Percentiles rank a stretch among this genome's conserved stretches.
These are phyloP conservation scores for Stropharia rugosoannulata DNA, from an alignment of 768 basidiomycete species.

Conservation along the genomic window DNA sequence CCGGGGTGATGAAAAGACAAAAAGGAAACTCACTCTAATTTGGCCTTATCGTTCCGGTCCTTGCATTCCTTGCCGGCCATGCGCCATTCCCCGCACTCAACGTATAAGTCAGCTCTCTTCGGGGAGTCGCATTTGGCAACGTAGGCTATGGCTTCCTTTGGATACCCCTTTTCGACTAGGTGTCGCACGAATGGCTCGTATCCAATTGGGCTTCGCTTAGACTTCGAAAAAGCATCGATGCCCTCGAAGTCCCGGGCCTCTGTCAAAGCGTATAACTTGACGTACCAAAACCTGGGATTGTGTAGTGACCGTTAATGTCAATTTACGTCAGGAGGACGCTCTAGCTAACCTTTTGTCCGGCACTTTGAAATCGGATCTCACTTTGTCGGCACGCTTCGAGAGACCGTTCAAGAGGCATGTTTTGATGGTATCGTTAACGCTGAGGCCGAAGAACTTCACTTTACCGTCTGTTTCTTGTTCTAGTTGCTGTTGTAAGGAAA, in stretches of 20 bases:
- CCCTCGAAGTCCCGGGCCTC: constrained; percentile 82
- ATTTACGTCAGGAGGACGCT: not conserved
- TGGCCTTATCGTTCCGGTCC: constrained; percentile 81
- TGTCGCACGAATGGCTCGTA: constrained; percentile 89
- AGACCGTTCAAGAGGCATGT: constrained; percentile 76
- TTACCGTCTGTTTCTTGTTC: constrained; percentile 85
- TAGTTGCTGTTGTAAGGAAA: constrained; percentile 80
- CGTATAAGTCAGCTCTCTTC: constrained; percentile 83
- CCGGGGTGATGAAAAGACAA: not conserved
- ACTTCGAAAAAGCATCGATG: constrained; percentile 82
- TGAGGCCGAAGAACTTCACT: constrained; percentile 77
- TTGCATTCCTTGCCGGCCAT: constrained; percentile 88
- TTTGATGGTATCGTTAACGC: constrained; percentile 85
- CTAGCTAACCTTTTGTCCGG: constrained; percentile 83
- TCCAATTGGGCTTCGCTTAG: constrained; percentile 91
- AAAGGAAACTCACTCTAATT: constrained; percentile 68
- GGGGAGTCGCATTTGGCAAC: constrained; percentile 84
- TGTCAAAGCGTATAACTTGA: constrained; percentile 84
- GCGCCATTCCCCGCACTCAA: constrained; percentile 89
- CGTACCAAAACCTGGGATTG: constrained; percentile 82
- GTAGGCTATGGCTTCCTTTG: constrained; percentile 74
- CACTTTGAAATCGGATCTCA: constrained; percentile 89
- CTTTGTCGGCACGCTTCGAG: constrained; percentile 85
- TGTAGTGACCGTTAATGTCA: not conserved
- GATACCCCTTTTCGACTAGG: constrained; percentile 70